Conservation (phyloP, 2,329 filamentous ascomycete genomes). For the Scolecobasidium constrictum region DNA sequence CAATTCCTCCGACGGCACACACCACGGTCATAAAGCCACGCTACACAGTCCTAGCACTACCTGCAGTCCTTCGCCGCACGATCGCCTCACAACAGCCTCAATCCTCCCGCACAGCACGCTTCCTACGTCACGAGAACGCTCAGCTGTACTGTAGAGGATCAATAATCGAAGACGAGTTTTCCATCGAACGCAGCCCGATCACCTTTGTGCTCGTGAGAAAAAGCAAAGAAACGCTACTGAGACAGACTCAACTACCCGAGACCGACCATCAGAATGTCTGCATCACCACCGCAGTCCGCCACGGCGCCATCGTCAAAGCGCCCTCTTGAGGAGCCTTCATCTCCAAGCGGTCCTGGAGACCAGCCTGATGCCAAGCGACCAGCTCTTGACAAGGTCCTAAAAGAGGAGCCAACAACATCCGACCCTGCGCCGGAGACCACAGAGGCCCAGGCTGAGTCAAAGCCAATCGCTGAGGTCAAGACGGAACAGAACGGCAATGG, state of each 20-base stretch:
- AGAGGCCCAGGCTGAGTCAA: slow-evolving; percentile 17
- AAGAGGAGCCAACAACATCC: slow-evolving; percentile 46
- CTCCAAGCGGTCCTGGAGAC: slow-evolving; percentile 79
- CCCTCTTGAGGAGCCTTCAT: slow-evolving; percentile 92
- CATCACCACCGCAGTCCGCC: slow-evolving; percentile 34
- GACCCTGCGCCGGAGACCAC: slow-evolving; percentile 24
- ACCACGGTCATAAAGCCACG: no score
- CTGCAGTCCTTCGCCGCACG: neutral
- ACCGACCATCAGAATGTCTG: slow-evolving; percentile 31
- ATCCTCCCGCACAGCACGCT: neutral
- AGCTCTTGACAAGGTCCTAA: slow-evolving; percentile 83
- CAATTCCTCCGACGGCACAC: neutral
- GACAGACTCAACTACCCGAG: no score
- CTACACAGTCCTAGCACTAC: neutral
- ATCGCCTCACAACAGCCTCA: no score
- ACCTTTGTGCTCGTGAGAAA: no score
- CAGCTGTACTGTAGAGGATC: slow-evolving; percentile 1
- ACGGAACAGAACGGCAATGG: slow-evolving; percentile 33
- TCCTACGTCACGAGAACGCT: neutral
- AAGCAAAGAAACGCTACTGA: no score
- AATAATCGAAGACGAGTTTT: neutral
- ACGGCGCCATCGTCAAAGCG: slow-evolving; percentile 67
- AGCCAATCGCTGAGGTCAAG: slow-evolving; percentile 26
- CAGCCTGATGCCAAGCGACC: slow-evolving; percentile 96
- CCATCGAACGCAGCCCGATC: no score